phyloP scores from a whole-genome alignment of 306 rosid species.

The Acacia crassicarpa region DNA sequence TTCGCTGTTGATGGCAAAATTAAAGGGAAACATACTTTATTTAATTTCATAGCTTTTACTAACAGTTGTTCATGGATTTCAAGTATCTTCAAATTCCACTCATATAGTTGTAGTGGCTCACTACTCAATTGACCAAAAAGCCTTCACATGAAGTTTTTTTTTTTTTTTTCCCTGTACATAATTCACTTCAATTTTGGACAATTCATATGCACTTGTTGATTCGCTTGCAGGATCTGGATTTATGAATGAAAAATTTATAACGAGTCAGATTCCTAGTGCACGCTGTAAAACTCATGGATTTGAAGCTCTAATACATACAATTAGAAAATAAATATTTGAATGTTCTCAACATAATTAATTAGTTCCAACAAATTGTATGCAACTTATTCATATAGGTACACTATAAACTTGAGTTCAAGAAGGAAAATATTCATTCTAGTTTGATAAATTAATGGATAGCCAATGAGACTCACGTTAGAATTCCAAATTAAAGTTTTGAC shows the following conservation, averaged over 20 bases:
- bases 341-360: not conserved
- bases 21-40: slow-evolving; percentile 12
- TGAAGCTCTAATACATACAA: too few species aligned
- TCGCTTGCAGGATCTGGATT: too few species aligned
- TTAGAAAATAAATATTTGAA: not conserved
- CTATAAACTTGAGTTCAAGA: not conserved
- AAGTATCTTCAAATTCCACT: not conserved
- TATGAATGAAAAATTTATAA: too few species aligned
- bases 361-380: not conserved
- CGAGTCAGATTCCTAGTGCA: too few species aligned
- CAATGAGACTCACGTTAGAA: not conserved
- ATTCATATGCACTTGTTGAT: too few species aligned
- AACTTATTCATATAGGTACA: too few species aligned
- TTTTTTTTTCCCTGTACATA: too few species aligned
- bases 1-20: not conserved
- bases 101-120: not conserved
- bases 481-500: not conserved
- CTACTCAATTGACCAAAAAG: not conserved
- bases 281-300: too few species aligned
- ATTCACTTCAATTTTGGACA: too few species aligned
- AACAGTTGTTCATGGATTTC: not conserved
- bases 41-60: not conserved
- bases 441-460: not conserved
- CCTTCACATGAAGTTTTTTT: too few species aligned
- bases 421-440: too few species aligned